phyloP scores from a whole-genome alignment of 768 basidiomycete genomes.

The Hortiboletus flavorubellus region DNA sequence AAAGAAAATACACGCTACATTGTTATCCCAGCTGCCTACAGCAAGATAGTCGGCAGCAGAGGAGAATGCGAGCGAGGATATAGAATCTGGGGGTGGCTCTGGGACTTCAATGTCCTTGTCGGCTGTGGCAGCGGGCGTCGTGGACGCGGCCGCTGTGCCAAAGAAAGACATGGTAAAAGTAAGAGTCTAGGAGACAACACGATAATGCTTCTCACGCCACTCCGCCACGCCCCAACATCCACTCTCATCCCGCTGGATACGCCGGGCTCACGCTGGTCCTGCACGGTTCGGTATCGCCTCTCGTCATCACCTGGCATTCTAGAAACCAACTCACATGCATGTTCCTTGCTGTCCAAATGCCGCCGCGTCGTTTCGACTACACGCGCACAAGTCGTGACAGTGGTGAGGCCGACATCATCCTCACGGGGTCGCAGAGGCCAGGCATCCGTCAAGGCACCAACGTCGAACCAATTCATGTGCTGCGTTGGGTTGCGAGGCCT shows the following conservation, averaged over 20 bases:
- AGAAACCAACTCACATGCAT: too few species aligned
- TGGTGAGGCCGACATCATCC: too few species aligned
- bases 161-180: constrained; percentile 43
- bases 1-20: constrained; percentile 42
- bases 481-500: too few species aligned
- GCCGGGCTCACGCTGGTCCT: constrained; percentile 27
- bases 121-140: constrained; percentile 37
- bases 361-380: too few species aligned
- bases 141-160: constrained; percentile 27
- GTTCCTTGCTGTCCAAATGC: too few species aligned
- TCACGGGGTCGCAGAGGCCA: too few species aligned
- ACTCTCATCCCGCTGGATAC: not conserved
- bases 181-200: not conserved
- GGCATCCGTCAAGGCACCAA: too few species aligned
- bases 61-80: constrained; percentile 82
- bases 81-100: constrained; percentile 82
- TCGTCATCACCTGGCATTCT: not conserved
- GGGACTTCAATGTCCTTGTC: constrained; percentile 81
- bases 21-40: constrained; percentile 93
- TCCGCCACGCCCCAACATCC: not conserved
- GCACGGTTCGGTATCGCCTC: constrained; percentile 22
- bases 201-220: constrained; percentile 25
- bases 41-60: constrained; percentile 86
- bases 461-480: too few species aligned
- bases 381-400: too few species aligned